Percentiles rank a stretch among this genome's conserved stretches.
These are phyloP conservation scores for Ilyonectria robusta DNA, from an alignment of 2,329 filamentous ascomycete genomes.

Conservation along the genomic window DNA sequence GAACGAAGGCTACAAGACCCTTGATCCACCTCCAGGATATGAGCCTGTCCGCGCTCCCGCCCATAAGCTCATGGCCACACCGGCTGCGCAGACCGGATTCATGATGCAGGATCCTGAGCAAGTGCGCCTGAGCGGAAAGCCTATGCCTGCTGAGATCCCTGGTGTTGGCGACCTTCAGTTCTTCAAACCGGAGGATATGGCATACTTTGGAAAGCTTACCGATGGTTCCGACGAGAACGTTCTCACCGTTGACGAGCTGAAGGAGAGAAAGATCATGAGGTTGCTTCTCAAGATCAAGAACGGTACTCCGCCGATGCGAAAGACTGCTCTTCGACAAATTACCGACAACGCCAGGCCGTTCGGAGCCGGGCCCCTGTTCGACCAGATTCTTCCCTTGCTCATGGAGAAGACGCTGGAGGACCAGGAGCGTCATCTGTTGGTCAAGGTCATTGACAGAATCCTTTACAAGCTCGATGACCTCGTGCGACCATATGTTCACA, in stretches of 20 bases:
- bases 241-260: slow-evolving; percentile 93
- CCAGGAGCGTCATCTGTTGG: slow-evolving; percentile 96
- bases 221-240: slow-evolving; percentile 93
- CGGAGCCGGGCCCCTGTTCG: slow-evolving; percentile 93
- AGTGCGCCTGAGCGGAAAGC: slow-evolving; percentile 85
- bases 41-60: slow-evolving; percentile 84
- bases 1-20: slow-evolving; percentile 91
- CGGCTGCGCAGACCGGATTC: slow-evolving; percentile 85
- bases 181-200: slow-evolving; percentile 99
- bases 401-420: slow-evolving; percentile 99
- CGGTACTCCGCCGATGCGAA: slow-evolving; percentile 97
- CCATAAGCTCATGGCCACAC: slow-evolving; percentile 81
- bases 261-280: slow-evolving; percentile 99
- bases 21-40: slow-evolving; percentile 93
- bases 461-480: slow-evolving; percentile 98
- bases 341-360: slow-evolving; percentile 98
- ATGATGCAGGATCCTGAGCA: slow-evolving; percentile 98
- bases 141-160: slow-evolving; percentile 94
- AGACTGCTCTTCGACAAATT: slow-evolving; percentile 95
- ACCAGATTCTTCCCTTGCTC: slow-evolving; percentile 94
- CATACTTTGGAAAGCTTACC: slow-evolving; percentile 97
- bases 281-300: slow-evolving; percentile 98
- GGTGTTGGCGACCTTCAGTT: slow-evolving; percentile 97
- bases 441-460: slow-evolving; percentile 99
- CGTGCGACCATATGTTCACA: slow-evolving; percentile 96